Evolutionary conservation across 768 basidiomycete species (phyloP).

Genomic region (Tylopilus plumbeoviolaceoides): DNA sequence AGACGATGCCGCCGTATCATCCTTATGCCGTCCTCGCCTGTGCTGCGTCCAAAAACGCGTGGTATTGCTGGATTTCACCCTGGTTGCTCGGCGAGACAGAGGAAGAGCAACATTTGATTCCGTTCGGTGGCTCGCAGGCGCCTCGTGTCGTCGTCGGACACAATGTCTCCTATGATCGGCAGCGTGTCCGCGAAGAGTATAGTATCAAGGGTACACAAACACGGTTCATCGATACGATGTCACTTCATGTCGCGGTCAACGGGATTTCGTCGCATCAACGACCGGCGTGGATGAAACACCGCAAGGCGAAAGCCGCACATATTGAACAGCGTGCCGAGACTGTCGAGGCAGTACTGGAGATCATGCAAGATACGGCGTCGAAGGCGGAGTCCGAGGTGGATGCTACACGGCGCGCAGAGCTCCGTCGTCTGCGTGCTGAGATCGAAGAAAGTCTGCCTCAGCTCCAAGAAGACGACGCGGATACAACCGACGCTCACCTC

Average conservation of each 20-base stretch:
- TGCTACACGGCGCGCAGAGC: constrained; percentile 31
- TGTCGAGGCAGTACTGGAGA: constrained; percentile 54
- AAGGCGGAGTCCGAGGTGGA: constrained; percentile 40
- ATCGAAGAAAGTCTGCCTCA: constrained; percentile 40
- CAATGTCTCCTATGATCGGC: constrained; percentile 92
- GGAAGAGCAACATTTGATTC: constrained; percentile 62
- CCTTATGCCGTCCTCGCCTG: constrained; percentile 86
- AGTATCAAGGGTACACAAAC: constrained; percentile 57
- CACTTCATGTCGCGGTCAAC: constrained; percentile 88
- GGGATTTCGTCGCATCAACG: constrained; percentile 95
- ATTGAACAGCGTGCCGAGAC: constrained; percentile 59
- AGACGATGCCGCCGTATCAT: constrained; percentile 82
- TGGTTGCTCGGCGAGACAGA: constrained; percentile 74
- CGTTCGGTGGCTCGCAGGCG: constrained; percentile 52
- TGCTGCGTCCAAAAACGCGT: constrained; percentile 75
- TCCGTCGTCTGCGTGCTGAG: constrained; percentile 35
- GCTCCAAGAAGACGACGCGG: constrained; percentile 33
- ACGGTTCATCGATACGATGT: constrained; percentile 92
- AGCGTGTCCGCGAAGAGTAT: constrained; percentile 82
- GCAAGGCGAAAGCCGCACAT: constrained; percentile 61
- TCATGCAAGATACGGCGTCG: constrained; percentile 41
- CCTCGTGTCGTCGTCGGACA: constrained; percentile 84
- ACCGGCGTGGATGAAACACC: constrained; percentile 86
- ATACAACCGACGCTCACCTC: constrained; percentile 40
- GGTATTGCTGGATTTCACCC: constrained; percentile 97